Base-by-base conservation (phyloP, 257 asterid genomes). In the Nicotiana otophora region DNA sequence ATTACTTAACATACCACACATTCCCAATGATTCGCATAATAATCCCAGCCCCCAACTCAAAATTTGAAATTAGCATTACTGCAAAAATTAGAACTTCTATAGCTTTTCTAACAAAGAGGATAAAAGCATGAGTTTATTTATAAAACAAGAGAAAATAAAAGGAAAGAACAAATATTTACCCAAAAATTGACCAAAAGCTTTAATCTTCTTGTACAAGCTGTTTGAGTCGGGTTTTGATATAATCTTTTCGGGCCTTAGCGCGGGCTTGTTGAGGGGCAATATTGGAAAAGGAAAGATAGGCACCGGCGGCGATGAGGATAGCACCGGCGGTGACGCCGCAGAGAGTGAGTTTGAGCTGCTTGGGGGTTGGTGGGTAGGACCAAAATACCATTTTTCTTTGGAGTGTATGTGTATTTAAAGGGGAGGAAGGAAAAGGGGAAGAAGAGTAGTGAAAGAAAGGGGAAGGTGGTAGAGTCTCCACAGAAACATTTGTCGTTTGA, bases 181-280 rank as follows among this genome's bases (percentile, higher is more conserved):
- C 36, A 78, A 39, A 28, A 23, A 36, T 20, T 19, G 31, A 10
- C 20, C 33, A 60, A 33, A 48, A 78, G 1, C 31, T 34, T 36
- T 28, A 39, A 30, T 14, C 30, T 12, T 92, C 92, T 33, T 88
- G 78, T 82, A 91, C 85, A 79, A 87, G 62, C 65, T 86, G 85
- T 78, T 86, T 81, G 84, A 91, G 89, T 39, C 90, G 94, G 46
- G 89, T 86, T 84, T 86, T 87, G 81, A 89, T 83, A 88, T 23
- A 91, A 20, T 89, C 88, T 16, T 81, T 87, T 7, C 92, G 90
- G 85, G 92, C 91, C 86, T 86, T 87, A 36, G 81, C 17, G 67
- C 92, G 90, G 85, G 92, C 92, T 82, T 87, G 91, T 67, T 89
- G 92, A 78, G 89, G 92, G 23, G 64, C 93, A 84, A 91, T 80